Percentiles rank a stretch among this genome's conserved stretches.
Evolutionary conservation across 768 basidiomycete genomes (phyloP).

Genomic region (Rhodotorula taiwanensis): DNA sequence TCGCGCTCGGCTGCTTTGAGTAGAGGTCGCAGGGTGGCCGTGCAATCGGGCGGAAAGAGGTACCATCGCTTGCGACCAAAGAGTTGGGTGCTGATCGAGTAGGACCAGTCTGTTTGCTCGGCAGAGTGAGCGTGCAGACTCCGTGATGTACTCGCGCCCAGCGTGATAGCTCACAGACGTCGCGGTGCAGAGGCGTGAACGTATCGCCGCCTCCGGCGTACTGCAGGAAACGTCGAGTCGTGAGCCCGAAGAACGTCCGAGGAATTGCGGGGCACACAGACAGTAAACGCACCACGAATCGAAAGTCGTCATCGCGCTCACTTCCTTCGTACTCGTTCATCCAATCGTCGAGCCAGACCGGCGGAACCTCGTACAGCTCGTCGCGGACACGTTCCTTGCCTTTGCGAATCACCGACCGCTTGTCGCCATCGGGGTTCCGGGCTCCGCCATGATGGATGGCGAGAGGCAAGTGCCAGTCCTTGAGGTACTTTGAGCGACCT

Average conservation of each 20-base stretch:
- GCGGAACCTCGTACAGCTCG: conserved; percentile 22
- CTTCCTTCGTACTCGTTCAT: conserved; percentile 32
- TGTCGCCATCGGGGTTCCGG: too few species aligned
- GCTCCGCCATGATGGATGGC: not conserved
- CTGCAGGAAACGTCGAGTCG: not conserved
- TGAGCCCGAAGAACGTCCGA: too few species aligned
- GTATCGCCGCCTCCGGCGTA: conserved; percentile 35
- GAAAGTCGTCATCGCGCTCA: conserved; percentile 30
- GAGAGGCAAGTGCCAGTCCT: conserved; percentile 34
- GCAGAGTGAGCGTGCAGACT: too few species aligned
- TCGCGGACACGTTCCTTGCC: not conserved
- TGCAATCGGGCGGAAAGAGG: conserved; percentile 31
- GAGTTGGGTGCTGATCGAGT: conserved; percentile 38
- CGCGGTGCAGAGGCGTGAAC: conserved; percentile 35
- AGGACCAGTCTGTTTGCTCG: conserved; percentile 33
- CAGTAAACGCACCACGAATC: conserved; percentile 20
- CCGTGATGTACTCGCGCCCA: not conserved
- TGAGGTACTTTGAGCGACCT: conserved; percentile 3
- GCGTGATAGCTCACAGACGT: conserved; percentile 30
- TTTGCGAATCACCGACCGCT: not conserved
- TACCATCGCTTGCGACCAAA: conserved; percentile 36
- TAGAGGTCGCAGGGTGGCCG: conserved; percentile 1
- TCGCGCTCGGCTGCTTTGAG: not conserved
- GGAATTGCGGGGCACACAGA: too few species aligned
- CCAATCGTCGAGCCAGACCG: conserved; percentile 37